Conservation (phyloP, 768 basidiomycete genomes). For the Amanita rimosa region DNA sequence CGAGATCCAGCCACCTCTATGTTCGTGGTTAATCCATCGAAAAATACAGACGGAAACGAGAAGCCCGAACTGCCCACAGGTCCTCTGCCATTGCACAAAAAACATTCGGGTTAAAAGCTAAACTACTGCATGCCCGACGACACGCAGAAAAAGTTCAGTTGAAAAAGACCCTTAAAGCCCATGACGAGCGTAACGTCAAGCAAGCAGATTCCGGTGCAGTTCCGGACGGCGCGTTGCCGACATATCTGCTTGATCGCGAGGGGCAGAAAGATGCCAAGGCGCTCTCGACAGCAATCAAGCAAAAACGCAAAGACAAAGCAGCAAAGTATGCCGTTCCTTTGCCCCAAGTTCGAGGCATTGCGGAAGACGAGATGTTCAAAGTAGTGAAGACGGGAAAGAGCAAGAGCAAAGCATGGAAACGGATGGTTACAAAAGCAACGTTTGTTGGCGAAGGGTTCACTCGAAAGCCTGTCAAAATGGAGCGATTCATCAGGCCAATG, state of each 20-base stretch:
- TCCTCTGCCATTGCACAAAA: conserved; percentile 84
- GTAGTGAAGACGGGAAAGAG: conserved; percentile 96
- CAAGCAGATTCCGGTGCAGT: conserved; percentile 75
- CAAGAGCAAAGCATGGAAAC: conserved; percentile 95
- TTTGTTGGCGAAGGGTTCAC: conserved; percentile 99
- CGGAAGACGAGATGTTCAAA: conserved; percentile 99
- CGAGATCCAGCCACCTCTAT: conserved; percentile 17
- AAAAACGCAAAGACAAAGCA: conserved; percentile 97
- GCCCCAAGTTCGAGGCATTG: conserved; percentile 95
- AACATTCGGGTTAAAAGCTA: conserved; percentile 93
- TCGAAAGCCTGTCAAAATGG: conserved; percentile 97
- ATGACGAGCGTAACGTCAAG: conserved; percentile 98
- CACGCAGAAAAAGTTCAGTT: conserved; percentile 97
- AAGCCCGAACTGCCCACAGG: conserved; percentile 67
- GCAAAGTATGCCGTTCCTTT: conserved; percentile 96
- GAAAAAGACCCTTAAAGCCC: conserved; percentile 98
- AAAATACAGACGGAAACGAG: conserved; percentile 59
- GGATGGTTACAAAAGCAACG: conserved; percentile 99
- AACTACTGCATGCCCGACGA: conserved; percentile 93
- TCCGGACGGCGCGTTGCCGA: conserved; percentile 86
- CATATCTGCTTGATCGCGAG: conserved; percentile 94
- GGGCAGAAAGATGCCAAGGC: conserved; percentile 98
- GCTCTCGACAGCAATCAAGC: conserved; percentile 91
- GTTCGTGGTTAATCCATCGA: not conserved
- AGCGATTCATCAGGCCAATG: conserved; percentile 96